Evolutionary conservation across 371 early-diverging fungal genomes (phyloP).

Genomic region (Phascolomyces articulosus): DNA sequence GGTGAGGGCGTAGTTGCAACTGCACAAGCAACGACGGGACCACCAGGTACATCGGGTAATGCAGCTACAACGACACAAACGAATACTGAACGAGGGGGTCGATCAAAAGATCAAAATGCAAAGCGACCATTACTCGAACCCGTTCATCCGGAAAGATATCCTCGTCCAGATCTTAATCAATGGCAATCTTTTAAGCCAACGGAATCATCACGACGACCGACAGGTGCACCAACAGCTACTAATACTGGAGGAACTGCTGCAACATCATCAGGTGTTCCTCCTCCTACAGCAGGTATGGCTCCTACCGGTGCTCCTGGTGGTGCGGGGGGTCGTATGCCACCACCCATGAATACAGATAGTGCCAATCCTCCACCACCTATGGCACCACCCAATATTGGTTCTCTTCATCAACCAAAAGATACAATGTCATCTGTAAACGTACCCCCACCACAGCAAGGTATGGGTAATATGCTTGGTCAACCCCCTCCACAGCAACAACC

Average conservation of each 20-base stretch:
- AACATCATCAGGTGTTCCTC: conserved; percentile 3
- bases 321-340: neutral
- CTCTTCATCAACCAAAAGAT: neutral
- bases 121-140: conserved; percentile 65
- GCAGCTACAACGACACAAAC: neutral
- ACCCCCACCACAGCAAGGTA: neutral
- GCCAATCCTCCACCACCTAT: conserved; percentile 10
- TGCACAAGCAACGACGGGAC: conserved; percentile 4
- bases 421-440: neutral
- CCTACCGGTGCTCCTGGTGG: neutral
- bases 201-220: conserved; percentile 33
- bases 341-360: neutral
- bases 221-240: neutral
- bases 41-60: neutral
- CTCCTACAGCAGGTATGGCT: conserved; percentile 7
- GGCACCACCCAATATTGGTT: conserved; percentile 6
- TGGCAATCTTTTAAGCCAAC: conserved; percentile 73
- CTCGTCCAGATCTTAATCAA: conserved; percentile 79
- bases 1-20: conserved; percentile 4
- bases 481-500: conserved; percentile 2
- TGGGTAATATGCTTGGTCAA: neutral
- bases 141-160: conserved; percentile 74
- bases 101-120: conserved; percentile 10
- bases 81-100: conserved; percentile 14
- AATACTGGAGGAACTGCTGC: conserved; percentile 3